A percentile compares a stretch with the other conserved stretches of the same genome.
Conservation (phyloP, 2,329 filamentous ascomycete species). For the Fusarium haematococcum region DNA sequence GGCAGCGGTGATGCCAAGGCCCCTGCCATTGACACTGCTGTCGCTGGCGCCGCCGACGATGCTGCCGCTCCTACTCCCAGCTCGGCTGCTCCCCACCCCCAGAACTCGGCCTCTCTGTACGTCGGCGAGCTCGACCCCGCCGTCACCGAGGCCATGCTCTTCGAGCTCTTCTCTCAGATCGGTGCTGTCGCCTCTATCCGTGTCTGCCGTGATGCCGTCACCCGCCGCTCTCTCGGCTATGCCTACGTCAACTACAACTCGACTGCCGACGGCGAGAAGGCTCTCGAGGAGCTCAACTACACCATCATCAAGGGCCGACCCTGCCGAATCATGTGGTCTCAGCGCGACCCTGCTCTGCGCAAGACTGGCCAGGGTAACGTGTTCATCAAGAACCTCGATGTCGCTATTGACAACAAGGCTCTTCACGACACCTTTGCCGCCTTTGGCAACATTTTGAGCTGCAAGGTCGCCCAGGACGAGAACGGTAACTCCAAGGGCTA, state of each 20-base stretch:
- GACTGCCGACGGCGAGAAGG: constrained; percentile 95
- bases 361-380: constrained; percentile 99
- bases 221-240: constrained; percentile 97
- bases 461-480: constrained; percentile 99
- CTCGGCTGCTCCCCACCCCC: constrained; percentile 81
- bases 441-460: constrained; percentile 98
- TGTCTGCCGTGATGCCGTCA: constrained; percentile 99
- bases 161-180: constrained; percentile 99
- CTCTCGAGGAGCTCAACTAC: constrained; percentile 99
- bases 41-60: constrained; percentile 65
- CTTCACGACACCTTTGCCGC: constrained; percentile 99
- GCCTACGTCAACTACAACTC: constrained; percentile 99
- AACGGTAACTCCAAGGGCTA: constrained; percentile 97
- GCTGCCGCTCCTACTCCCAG: constrained; percentile 77
- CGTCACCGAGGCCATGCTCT: constrained; percentile 99
- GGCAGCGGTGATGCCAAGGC: constrained; percentile 74
- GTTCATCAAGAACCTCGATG: constrained; percentile 99
- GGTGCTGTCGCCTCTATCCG: constrained; percentile 98
- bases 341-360: constrained; percentile 97
- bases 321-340: constrained; percentile 99
- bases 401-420: constrained; percentile 99
- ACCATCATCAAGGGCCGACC: constrained; percentile 98
- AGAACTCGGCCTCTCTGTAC: constrained; percentile 97
- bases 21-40: constrained; percentile 80
- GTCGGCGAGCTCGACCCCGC: constrained; percentile 98